These are phyloP conservation scores for Orbilia ellipsospora DNA, from an alignment of 2,329 filamentous ascomycete species.

Conservation along the genomic window DNA sequence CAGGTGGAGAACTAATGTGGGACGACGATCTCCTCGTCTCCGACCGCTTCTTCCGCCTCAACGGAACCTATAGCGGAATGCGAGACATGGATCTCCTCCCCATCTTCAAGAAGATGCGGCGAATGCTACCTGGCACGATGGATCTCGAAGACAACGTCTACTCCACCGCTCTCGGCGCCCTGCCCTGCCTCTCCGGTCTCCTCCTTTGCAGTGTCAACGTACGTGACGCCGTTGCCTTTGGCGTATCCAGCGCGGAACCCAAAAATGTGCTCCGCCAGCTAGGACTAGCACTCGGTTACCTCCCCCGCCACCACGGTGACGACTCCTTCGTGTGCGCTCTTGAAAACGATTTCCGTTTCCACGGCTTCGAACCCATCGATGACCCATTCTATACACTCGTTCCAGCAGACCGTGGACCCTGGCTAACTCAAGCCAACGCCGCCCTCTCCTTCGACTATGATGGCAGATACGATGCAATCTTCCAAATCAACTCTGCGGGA, in stretches of 20 bases:
- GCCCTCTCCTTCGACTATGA: constrained; percentile 8
- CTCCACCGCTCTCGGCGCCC: background rate
- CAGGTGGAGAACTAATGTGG: background rate
- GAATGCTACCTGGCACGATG: constrained; percentile 2
- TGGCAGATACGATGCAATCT: constrained; percentile 1
- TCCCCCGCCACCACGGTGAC: background rate
- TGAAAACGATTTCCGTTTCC: background rate
- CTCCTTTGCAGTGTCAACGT: constrained; percentile 5
- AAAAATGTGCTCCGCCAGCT: constrained; percentile 1
- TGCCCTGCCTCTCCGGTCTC: background rate
- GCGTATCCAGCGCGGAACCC: background rate
- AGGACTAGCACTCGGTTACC: background rate
- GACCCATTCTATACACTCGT: constrained; percentile 4
- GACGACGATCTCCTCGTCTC: background rate
- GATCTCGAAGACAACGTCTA: background rate
- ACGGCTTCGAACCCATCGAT: constrained; percentile 14
- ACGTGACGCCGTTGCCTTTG: constrained; percentile 3
- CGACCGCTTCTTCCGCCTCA: background rate
- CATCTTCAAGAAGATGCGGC: background rate
- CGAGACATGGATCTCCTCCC: background rate
- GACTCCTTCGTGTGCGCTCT: background rate
- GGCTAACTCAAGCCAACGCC: constrained; percentile 6
- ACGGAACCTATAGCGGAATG: background rate
- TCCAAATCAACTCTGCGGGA: background rate
- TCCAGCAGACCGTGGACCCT: background rate